Evolutionary conservation across 176 grass and related monocot species (phyloP), one percentile per base, ranked within the genome.

Genomic region (Tuctoria greenei): DNA sequence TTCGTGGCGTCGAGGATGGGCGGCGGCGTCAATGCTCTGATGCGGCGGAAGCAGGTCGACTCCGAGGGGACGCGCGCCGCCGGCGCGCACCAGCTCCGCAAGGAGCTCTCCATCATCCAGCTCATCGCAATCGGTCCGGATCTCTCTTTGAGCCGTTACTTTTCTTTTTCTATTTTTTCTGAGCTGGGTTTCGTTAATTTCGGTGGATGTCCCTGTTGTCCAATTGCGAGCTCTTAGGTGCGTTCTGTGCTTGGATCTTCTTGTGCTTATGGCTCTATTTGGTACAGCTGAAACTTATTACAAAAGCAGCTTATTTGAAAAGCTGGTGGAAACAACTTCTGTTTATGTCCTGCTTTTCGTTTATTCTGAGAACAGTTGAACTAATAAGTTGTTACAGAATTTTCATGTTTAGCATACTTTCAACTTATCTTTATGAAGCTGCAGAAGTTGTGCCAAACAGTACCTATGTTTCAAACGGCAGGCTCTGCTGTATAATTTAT

Each of bases 31-130:
- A 50, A 81, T 60, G 72, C 62, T 49, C 81, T 98, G 79, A 55
- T 91, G 82, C 85, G 95, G 77, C 82, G 95, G 73, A 98, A 98
- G 67, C 95, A 98, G 86, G 95, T 98, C 26, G 95, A 98, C 79
- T 94, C 95, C 6, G 82, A 98, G 54, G 79, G 95, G 36, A 58
- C 46, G 38, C 79, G 72, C 50, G 82, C 88, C 51, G 84, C 47
- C 40, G 91, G 75, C 14, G 69, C 76, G 20, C 79, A 78, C 69
- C 81, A 90, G 89, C 95, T 98, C 73, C 86, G 86, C 41, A 98
- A 92, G 88, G 86, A 81, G 78, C 88, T 98, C 76, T 98, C 95
- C 45, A 43, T 98, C 55, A 72, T 69, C 42, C 95, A 98, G 75
- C 83, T 98, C n/a, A 74, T 98, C 20, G 86, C 79, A 6, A 93